These are phyloP conservation scores for Boletus pseudopeckii DNA, from an alignment of 768 basidiomycete genomes.

Conservation along the genomic window DNA sequence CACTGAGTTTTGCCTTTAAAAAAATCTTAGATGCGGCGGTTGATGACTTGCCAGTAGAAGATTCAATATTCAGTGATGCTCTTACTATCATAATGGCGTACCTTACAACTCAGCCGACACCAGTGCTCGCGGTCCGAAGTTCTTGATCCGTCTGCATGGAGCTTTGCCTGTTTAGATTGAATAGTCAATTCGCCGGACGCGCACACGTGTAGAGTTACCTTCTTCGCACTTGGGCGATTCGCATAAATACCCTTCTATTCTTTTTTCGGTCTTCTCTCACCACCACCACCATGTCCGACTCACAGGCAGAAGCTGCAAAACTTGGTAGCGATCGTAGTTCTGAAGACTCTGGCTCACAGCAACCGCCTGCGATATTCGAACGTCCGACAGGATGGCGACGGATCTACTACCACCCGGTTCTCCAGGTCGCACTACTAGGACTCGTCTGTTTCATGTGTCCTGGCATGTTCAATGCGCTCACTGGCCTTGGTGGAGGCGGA, in stretches of 20 bases:
- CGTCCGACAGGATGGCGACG: constrained; percentile 52
- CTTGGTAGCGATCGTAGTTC: constrained; percentile 12
- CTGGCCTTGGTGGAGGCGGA: constrained; percentile 78
- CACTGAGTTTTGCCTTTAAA: neutral
- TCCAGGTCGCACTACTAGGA: constrained; percentile 52
- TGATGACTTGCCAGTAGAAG: too few relatives aligned
- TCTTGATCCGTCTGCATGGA: neutral
- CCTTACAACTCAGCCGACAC: neutral
- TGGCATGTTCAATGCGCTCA: constrained; percentile 78
- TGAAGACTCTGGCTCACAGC: constrained; percentile 19
- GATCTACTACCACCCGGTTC: constrained; percentile 50
- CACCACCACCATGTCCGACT: constrained; percentile 19
- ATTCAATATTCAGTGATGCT: neutral
- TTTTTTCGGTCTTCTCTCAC: neutral
- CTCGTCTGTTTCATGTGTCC: constrained; percentile 58
- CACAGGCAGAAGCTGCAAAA: constrained; percentile 18
- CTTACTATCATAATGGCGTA: neutral
- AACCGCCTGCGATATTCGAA: constrained; percentile 33
- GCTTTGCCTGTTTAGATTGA: neutral
- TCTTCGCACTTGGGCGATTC: neutral
- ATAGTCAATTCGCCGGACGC: neutral
- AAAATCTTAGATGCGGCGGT: too few relatives aligned
- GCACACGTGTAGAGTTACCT: neutral
- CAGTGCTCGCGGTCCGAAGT: neutral
- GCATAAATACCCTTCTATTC: constrained; percentile 1